Conservation (phyloP, 768 basidiomycete species). For the Grammothele lineata region DNA sequence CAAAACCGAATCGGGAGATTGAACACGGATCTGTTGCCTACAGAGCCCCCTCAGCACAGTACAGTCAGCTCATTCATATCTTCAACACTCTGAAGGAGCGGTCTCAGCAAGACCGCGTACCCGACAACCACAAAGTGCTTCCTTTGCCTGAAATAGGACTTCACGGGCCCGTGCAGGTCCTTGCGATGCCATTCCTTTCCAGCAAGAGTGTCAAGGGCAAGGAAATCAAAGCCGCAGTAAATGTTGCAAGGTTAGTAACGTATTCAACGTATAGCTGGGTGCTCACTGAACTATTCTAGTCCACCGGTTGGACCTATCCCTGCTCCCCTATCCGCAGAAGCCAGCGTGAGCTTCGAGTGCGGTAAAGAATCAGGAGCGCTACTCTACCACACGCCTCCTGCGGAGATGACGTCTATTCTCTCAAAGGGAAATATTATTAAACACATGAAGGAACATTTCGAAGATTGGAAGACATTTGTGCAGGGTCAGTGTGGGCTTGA, state of each 20-base stretch:
- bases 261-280: background rate
- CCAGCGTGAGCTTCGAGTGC: background rate
- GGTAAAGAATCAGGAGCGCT: background rate
- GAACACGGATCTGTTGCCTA: background rate
- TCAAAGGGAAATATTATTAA: conserved; percentile 7
- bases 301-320: background rate
- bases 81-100: background rate
- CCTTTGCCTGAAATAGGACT: background rate
- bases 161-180: background rate
- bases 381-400: background rate
- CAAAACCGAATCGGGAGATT: background rate
- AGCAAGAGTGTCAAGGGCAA: background rate
- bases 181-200: background rate
- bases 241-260: background rate
- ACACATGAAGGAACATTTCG: conserved; percentile 8
- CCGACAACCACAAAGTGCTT: background rate
- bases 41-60: background rate
- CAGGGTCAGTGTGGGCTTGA: conserved; percentile 2
- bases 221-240: background rate
- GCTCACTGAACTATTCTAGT: too few species aligned
- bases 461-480: conserved; percentile 7
- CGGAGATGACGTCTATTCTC: background rate
- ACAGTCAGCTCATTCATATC: background rate
- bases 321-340: background rate
- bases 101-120: background rate